Percentiles rank a stretch among this genome's conserved stretches.
Conservation (phyloP, 108 stramenopile genomes). For the Pseudonitzschia pungens region DNA sequence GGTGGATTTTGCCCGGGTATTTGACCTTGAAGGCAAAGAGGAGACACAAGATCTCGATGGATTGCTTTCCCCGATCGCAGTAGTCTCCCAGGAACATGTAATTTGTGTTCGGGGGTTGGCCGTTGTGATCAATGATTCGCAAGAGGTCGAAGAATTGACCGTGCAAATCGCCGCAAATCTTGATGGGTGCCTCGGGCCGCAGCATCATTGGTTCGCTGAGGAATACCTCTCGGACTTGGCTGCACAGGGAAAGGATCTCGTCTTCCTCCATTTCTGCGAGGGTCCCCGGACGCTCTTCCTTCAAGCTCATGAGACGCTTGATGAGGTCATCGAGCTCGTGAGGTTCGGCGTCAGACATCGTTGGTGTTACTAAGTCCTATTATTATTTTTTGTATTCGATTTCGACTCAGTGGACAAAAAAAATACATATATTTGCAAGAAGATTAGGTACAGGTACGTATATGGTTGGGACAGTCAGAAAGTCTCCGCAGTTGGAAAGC, state of each 20-base stretch:
- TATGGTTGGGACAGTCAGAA: too few species aligned
- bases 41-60: constrained; percentile 71
- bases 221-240: constrained; percentile 74
- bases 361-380: too few species aligned
- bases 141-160: constrained; percentile 90
- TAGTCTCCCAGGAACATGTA: constrained; percentile 90
- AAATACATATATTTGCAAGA: too few species aligned
- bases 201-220: constrained; percentile 94
- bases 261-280: constrained; percentile 79
- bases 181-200: constrained; percentile 87
- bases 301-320: not conserved
- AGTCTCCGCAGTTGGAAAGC: too few species aligned
- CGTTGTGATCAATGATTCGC: constrained; percentile 70
- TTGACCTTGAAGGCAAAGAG: constrained; percentile 80
- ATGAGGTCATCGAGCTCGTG: not conserved
- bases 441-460: too few species aligned
- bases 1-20: constrained; percentile 68
- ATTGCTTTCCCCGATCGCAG: constrained; percentile 90
- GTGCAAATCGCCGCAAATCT: constrained; percentile 91
- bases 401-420: too few species aligned
- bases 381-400: too few species aligned
- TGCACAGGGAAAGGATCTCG: constrained; percentile 82
- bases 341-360: too few species aligned
- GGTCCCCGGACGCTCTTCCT: constrained; percentile 74
- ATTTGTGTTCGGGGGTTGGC: constrained; percentile 60